Base-by-base conservation (phyloP, 1,284 basidiomycete genomes). In the Ganoderma sp. region DNA sequence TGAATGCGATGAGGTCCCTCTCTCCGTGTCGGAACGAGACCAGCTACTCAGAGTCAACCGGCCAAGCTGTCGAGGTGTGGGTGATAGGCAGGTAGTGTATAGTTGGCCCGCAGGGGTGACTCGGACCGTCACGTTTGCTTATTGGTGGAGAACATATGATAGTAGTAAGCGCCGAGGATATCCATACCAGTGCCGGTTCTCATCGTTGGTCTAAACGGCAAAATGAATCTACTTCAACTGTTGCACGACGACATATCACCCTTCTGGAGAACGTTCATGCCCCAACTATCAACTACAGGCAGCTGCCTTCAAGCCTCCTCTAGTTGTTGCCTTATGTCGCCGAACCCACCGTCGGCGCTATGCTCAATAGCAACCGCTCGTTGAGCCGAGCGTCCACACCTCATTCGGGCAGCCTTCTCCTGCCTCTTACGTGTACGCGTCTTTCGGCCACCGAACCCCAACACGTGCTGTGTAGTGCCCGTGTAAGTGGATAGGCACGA, bases 351-450 rank as follows among this genome's bases (percentile, higher is more conserved):
- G 12, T 57, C 25, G 17, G 56, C 56, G 56, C 28, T 54, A 48
- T 48, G 10, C 9, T 2, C 52, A 28, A 54, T 32, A 28, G 52
- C 52, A 32, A 32, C 52, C 19, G 54, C 56, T 57, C 7, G 56
- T n/a, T 34, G 19, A 57, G 17, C 28, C 25, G 56, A 34, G 32
- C 56, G 52, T 54, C 52, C 52, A 32, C 28, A 28, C 12, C 52
- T 28, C 52, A 7, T 54, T 54, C 25, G 28, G 28, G 28, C 28
- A 28, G 14, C 28, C 56, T 57, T 37, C 17, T 17, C 32, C 56
- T 32, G 32, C 34, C 58, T 45, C 25, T 61, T 61, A 48, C 60
- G 43, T 61, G 60, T 61, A 61, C n/a, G 22, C 42, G 41, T n/a
- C 22, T 32, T 12, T 28, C 9, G 22, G 45, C 45, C 28, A 28